phyloP scores from a whole-genome alignment of 805 yeast species.

The Saccharomycopsis sp. region DNA sequence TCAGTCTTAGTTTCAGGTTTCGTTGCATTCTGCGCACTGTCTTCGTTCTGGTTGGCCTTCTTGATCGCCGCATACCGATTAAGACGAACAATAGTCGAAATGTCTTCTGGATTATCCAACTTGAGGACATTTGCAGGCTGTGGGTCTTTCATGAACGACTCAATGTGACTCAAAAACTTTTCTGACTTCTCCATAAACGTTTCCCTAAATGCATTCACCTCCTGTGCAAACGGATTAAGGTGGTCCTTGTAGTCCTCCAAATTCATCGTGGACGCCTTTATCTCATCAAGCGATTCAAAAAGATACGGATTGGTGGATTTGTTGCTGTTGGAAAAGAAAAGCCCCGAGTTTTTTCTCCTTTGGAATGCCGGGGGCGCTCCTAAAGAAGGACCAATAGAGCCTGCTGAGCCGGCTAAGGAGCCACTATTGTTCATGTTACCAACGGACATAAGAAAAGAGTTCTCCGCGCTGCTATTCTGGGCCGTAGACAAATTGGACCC shows the following conservation, averaged over 20 bases:
- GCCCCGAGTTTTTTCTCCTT: background rate
- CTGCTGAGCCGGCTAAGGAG: background rate
- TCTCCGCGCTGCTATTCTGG: background rate
- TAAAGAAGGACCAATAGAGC: background rate
- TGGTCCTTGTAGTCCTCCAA: background rate
- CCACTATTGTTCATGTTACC: background rate
- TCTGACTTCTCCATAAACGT: background rate
- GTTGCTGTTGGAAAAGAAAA: background rate
- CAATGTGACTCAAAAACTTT: background rate
- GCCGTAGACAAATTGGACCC: background rate
- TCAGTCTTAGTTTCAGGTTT: background rate
- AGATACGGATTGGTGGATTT: background rate
- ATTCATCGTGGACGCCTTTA: background rate
- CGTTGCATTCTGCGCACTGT: background rate
- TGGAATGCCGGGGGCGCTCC: background rate
- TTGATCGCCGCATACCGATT: constrained; percentile 9
- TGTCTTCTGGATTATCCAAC: constrained; percentile 15
- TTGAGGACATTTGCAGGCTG: constrained; percentile 13
- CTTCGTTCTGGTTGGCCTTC: background rate
- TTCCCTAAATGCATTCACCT: background rate
- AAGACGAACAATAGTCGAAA: constrained; percentile 1
- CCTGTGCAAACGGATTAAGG: background rate
- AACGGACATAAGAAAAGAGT: background rate
- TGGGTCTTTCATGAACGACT: background rate
- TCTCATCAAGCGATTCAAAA: background rate